These are phyloP conservation scores for Candida glaebosa DNA, from an alignment of 805 yeast genomes.

Conservation along the genomic window DNA sequence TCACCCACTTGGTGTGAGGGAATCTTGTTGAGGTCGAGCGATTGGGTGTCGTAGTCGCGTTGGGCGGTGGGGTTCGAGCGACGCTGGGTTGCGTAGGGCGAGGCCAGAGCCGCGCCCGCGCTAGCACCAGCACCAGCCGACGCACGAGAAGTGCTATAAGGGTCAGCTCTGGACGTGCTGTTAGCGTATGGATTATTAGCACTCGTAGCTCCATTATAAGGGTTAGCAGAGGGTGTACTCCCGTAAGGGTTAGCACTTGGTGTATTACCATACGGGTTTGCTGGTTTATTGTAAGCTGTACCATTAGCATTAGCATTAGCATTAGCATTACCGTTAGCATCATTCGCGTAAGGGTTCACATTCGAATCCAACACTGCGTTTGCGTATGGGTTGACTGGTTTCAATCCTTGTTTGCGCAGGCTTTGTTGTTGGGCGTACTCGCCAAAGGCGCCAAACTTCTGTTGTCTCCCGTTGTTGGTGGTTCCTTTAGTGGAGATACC, in stretches of 20 bases:
- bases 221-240: conserved; percentile 9
- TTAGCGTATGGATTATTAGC: conserved; percentile 3
- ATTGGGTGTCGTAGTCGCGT: conserved; percentile 3
- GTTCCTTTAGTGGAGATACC: conserved; percentile 41
- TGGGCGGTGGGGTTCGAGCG: conserved; percentile 5
- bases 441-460: conserved; percentile 50
- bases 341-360: conserved; percentile 34
- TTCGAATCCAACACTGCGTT: conserved; percentile 24
- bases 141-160: neutral
- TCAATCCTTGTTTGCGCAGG: conserved; percentile 30
- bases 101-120: conserved; percentile 4
- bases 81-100: conserved; percentile 6
- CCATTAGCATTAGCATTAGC: conserved; percentile 4
- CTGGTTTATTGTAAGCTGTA: conserved; percentile 8
- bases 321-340: conserved; percentile 11
- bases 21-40: conserved; percentile 4
- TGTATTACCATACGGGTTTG: conserved; percentile 33
- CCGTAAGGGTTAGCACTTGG: conserved; percentile 4
- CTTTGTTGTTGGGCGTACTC: conserved; percentile 46
- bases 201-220: conserved; percentile 7
- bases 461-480: conserved; percentile 30
- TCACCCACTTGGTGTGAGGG: conserved; percentile 6
- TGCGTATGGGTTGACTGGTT: conserved; percentile 42
- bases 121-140: conserved; percentile 4
- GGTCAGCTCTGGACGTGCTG: conserved; percentile 1